Conservation (phyloP, 2,329 filamentous ascomycete species). For the Aspergillus vadensis region DNA sequence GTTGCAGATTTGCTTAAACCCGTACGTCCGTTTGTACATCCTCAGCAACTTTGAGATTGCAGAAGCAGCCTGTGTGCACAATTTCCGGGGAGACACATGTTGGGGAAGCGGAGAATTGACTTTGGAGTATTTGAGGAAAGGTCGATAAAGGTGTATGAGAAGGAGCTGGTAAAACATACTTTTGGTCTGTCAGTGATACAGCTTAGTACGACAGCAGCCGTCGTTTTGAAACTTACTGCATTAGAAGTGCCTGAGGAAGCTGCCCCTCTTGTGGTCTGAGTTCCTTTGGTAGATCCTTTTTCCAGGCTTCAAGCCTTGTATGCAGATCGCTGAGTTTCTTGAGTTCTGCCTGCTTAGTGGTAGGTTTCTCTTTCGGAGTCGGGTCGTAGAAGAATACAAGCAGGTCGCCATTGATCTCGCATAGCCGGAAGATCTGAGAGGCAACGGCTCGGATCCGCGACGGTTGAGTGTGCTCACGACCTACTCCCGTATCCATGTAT, state of each 20-base stretch:
- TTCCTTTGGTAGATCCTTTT: constrained; percentile 77
- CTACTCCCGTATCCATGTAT: constrained; percentile 81
- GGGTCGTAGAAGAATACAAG: constrained; percentile 91
- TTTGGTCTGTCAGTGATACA: constrained; percentile 22
- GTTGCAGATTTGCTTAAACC: constrained; percentile 90
- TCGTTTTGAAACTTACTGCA: constrained; percentile 69
- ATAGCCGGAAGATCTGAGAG: constrained; percentile 77
- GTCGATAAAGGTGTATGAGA: constrained; percentile 92
- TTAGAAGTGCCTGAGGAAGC: constrained; percentile 76
- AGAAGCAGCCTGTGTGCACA: constrained; percentile 86
- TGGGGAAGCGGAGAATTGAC: constrained; percentile 77
- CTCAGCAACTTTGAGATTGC: constrained; percentile 93
- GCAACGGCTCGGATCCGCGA: constrained; percentile 80
- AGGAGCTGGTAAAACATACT: constrained; percentile 98
- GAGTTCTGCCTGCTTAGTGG: constrained; percentile 78
- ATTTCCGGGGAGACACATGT: constrained; percentile 85
- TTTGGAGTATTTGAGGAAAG: constrained; percentile 88
- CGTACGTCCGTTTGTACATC: constrained; percentile 89
- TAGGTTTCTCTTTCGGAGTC: constrained; percentile 58
- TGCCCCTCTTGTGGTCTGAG: constrained; percentile 88
- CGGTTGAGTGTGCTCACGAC: constrained; percentile 72
- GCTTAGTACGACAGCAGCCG: background rate
- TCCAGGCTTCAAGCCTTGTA: constrained; percentile 86
- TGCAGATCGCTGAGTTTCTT: constrained; percentile 93
- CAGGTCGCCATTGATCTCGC: constrained; percentile 91